Evolutionary conservation across 495 filamentous ascomycete genomes (phyloP).

Genomic region (Terfezia claveryi): DNA sequence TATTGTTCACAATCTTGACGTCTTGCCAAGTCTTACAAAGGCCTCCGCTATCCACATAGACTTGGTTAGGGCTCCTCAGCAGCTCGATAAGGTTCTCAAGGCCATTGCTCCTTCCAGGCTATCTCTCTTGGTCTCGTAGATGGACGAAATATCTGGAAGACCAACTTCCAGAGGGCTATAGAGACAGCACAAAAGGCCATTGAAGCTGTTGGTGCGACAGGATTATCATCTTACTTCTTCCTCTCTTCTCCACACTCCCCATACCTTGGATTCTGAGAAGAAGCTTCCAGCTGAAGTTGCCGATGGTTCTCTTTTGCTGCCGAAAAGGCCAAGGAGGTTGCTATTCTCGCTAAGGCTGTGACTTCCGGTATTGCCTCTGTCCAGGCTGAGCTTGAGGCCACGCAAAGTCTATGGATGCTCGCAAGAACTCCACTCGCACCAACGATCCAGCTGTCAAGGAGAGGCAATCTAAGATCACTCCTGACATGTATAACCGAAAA

Average conservation of each 20-base stretch:
- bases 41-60: conserved; percentile 78
- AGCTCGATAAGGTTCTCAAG: conserved; percentile 58
- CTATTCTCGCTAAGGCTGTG: conserved; percentile 87
- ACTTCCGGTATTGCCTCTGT: conserved; percentile 74
- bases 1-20: conserved; percentile 93
- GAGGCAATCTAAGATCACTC: conserved; percentile 65
- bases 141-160: conserved; percentile 99
- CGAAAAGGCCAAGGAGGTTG: conserved; percentile 82
- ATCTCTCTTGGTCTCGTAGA: conserved; percentile 92
- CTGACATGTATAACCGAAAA: conserved; percentile 73
- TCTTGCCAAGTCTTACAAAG: conserved; percentile 43
- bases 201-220: conserved; percentile 83
- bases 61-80: conserved; percentile 90
- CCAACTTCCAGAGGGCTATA: conserved; percentile 78
- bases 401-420: conserved; percentile 68
- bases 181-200: conserved; percentile 69
- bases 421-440: conserved; percentile 75
- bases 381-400: conserved; percentile 68
- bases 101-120: conserved; percentile 65
- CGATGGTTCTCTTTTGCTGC: conserved; percentile 98
- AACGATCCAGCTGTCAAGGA: conserved; percentile 94
- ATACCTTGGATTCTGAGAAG: conserved; percentile 95
- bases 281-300: conserved; percentile 74
- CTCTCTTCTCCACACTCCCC: conserved; percentile 91
- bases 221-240: conserved; percentile 85